A percentile compares a stretch with the other conserved stretches of the same genome.
Evolutionary conservation across 2,329 filamentous ascomycete genomes (phyloP).

Genomic region (Fusarium subglutinans): DNA sequence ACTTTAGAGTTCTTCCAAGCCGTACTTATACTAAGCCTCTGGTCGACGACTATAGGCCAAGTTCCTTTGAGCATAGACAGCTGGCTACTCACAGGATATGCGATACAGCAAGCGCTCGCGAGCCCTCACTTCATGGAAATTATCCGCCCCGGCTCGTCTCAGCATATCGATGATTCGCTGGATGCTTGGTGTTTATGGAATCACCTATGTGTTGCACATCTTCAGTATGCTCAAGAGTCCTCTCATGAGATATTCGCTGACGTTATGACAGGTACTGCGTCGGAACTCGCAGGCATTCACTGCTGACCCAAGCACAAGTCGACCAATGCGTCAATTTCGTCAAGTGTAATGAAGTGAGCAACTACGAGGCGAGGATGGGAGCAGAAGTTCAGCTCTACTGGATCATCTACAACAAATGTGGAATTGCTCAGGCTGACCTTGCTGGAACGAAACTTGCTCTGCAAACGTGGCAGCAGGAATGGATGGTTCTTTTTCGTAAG

Average conservation of each 20-base stretch:
- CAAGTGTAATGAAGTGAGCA: constrained; percentile 16
- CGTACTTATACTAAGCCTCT: constrained; percentile 37
- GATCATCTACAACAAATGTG: constrained; percentile 40
- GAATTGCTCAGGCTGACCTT: constrained; percentile 4
- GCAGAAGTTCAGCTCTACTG: constrained; percentile 44
- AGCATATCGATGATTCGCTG: background rate
- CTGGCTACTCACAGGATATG: constrained; percentile 42
- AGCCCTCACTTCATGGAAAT: constrained; percentile 33
- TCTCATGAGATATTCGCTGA: background rate
- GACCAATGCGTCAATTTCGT: constrained; percentile 28
- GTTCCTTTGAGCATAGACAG: constrained; percentile 42
- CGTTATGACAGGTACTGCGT: constrained; percentile 37
- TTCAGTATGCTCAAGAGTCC: constrained; percentile 24
- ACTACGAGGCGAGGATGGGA: constrained; percentile 43
- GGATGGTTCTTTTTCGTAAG: constrained; percentile 35
- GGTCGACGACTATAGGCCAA: constrained; percentile 43
- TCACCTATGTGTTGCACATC: constrained; percentile 41
- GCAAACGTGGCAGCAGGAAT: constrained; percentile 36
- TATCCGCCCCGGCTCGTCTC: background rate
- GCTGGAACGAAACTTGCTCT: constrained; percentile 18
- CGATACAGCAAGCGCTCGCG: constrained; percentile 38
- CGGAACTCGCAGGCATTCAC: constrained; percentile 34
- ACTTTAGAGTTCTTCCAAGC: constrained; percentile 41
- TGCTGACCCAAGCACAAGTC: constrained; percentile 34
- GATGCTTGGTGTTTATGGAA: constrained; percentile 43